Conservation (phyloP, 345 rosid genomes). For the Hibiscus mutabilis region DNA sequence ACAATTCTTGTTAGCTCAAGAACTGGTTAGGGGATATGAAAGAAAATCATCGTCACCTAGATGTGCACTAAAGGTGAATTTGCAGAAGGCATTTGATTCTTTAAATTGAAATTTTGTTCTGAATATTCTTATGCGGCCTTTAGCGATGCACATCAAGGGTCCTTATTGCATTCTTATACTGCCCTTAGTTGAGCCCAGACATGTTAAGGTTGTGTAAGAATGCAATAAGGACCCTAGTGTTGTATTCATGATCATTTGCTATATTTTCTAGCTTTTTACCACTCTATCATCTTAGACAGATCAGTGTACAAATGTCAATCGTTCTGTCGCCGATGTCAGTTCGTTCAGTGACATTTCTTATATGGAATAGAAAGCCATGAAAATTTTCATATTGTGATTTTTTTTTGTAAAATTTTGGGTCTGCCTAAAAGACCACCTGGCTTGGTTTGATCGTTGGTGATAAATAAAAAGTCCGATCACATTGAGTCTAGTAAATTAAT, state of each 20-base stretch:
- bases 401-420: too few relatives aligned
- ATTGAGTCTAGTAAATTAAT: too few relatives aligned
- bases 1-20: too few relatives aligned
- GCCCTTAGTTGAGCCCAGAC: constrained; percentile 70
- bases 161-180: constrained; percentile 54
- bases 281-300: background rate
- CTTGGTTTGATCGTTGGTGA: too few relatives aligned
- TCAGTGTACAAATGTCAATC: background rate
- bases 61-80: too few relatives aligned
- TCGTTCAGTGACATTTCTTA: background rate
- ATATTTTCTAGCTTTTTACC: background rate
- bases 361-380: background rate
- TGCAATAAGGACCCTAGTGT: background rate
- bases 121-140: constrained; percentile 59
- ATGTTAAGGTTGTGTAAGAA: constrained; percentile 44
- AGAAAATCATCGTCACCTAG: too few relatives aligned
- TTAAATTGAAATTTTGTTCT: too few relatives aligned
- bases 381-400: background rate
- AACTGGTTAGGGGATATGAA: too few relatives aligned
- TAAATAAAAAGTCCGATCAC: too few relatives aligned
- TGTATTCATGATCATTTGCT: background rate
- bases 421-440: too few relatives aligned
- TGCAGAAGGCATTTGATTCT: too few relatives aligned
- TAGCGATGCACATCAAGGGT: constrained; percentile 62
- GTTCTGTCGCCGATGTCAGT: background rate